phyloP scores from a whole-genome alignment of 164 flowering plant genomes.

The Berberis thunbergii region DNA sequence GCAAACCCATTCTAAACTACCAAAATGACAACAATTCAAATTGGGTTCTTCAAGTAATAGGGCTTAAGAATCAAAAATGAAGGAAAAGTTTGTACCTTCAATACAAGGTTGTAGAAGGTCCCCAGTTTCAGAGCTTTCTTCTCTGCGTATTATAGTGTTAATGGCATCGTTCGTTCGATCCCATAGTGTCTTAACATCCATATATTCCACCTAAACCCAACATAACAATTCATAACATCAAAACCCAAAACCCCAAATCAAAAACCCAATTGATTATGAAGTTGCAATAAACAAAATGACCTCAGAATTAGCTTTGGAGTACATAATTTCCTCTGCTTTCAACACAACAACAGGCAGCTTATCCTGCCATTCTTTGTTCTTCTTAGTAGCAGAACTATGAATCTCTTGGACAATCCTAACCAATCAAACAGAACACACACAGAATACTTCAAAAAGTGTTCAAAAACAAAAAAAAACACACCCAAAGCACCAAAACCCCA shows the following conservation, averaged over 20 bases:
- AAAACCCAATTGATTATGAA: not conserved
- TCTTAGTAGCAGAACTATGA: constrained; percentile 59
- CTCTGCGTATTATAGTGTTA: constrained; percentile 74
- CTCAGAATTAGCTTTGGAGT: constrained; percentile 98
- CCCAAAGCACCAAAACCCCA: constrained; percentile 2
- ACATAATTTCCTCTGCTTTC: constrained; percentile 94
- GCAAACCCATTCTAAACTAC: too few relatives aligned
- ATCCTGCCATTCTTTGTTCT: constrained; percentile 91
- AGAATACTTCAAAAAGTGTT: constrained; percentile 11
- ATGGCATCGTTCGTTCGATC: constrained; percentile 77
- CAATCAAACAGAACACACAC: constrained; percentile 21
- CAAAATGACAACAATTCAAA: too few relatives aligned
- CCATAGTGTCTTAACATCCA: constrained; percentile 65
- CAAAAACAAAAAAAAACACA: not conserved
- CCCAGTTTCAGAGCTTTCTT: constrained; percentile 71
- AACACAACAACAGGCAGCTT: constrained; percentile 84
- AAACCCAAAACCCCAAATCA: not conserved
- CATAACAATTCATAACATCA: not conserved
- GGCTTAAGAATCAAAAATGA: not conserved
- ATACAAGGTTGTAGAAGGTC: constrained; percentile 83
- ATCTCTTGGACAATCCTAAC: constrained; percentile 58
- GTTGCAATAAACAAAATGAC: constrained; percentile 19
- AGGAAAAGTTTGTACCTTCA: constrained; percentile 52
- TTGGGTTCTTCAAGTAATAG: too few relatives aligned
- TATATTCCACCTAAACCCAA: constrained; percentile 67